Evolutionary conservation across 169 alveolate genomes (phyloP), one percentile per base, ranked within the genome.

Genomic region (Plasmodium vivax): DNA sequence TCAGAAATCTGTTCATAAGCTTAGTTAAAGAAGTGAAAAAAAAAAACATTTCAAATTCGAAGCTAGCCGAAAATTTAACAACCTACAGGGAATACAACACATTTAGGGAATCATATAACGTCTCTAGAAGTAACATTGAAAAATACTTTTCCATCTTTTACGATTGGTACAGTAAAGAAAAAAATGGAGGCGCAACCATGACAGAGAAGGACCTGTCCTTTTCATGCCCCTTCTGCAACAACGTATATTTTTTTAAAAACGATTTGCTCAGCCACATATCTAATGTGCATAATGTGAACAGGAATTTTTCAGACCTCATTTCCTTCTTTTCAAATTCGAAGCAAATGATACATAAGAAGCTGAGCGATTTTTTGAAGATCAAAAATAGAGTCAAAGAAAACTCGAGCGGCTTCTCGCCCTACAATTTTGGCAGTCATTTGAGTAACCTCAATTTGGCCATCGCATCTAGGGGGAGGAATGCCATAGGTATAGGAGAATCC

Each of bases 201-300:
- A 27, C 87, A 16, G 73, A 84, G n/a, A 36, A 27, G 34, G 83
- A 84, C 30, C 16, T 90, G 82, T 32, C 91, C 73, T 90, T 80
- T 43, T 58, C 80, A 10, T 90, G 94, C 12, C 94, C 91, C n/a
- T 90, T 90, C 77, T 90, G 94, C 73, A 80, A 51, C 32, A 54
- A 90, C 51, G 34, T 80, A 34, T 90, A 58, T 90, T 68, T 62
- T 80, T 90, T 80, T 51, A 90, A 90, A 80, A 79, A 81, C n/a
- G 94, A 90, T 79, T 90, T 90, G 77, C 82, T 90, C 71, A 90
- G 74, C 74, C 94, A 90, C 36, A 90, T 90, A 56, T 43, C 94
- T 32, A 90, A 56, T 90, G 36, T 90, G 47, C 94, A 90, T 43
- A 80, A 90, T 62, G 74, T 81, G 72, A 90, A 90, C 41, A 79